A percentile compares a stretch with the other conserved stretches of the same genome.
Conservation (phyloP, 192 early-diverging fungal genomes). For the Nowakowskiella sp. region DNA sequence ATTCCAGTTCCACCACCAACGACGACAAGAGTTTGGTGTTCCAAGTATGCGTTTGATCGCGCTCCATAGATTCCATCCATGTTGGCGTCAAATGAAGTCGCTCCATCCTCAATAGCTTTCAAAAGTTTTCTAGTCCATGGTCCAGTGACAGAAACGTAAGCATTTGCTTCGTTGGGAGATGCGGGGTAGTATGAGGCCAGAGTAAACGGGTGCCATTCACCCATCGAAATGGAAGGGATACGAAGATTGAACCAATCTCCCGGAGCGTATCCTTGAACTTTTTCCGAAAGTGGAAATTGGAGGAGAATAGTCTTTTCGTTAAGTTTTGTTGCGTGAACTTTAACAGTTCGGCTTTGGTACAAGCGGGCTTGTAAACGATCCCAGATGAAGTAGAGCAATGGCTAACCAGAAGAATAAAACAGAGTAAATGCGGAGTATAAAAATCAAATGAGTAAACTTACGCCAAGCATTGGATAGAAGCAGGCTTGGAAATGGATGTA, state of each 20-base stretch:
- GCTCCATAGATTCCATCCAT: constrained; percentile 12
- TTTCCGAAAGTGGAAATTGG: too few relatives aligned
- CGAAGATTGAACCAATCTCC: constrained; percentile 17
- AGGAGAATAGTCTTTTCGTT: too few relatives aligned
- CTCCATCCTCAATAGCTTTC: too few relatives aligned
- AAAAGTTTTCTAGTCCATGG: constrained; percentile 3
- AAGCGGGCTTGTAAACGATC: constrained; percentile 3
- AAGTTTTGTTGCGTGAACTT: too few relatives aligned
- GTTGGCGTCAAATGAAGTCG: background rate
- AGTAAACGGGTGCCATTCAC: constrained; percentile 18
- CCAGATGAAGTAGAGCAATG: constrained; percentile 14
- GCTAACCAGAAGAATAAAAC: constrained; percentile 3
- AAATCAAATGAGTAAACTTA: too few relatives aligned
- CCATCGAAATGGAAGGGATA: constrained; percentile 3
- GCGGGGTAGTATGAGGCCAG: constrained; percentile 2
- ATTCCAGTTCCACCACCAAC: constrained; percentile 21
- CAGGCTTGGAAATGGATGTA: background rate
- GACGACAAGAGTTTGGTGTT: constrained; percentile 1
- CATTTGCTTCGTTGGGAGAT: background rate
- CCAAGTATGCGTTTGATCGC: background rate
- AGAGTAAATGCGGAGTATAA: too few relatives aligned
- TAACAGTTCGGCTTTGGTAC: background rate
- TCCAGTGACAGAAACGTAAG: constrained; percentile 1
- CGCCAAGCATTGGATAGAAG: background rate
- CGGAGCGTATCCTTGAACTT: constrained; percentile 6